Conservation (phyloP, 768 basidiomycete species). For the Hemileccinum rubropunctum region DNA sequence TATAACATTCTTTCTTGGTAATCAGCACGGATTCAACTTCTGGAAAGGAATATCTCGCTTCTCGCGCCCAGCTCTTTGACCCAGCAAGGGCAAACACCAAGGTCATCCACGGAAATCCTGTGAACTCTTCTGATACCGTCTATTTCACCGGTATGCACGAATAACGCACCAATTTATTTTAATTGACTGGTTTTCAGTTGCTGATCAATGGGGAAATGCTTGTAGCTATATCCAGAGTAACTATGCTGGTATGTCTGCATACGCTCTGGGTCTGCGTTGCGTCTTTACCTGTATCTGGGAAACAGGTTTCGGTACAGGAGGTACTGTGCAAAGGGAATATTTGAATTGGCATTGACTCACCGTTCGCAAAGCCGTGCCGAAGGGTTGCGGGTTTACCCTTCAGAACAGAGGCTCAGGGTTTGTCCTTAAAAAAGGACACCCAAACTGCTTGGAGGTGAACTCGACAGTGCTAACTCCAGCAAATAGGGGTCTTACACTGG, state of each 20-base stretch:
- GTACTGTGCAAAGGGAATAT: constrained; percentile 34
- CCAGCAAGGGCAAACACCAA: constrained; percentile 59
- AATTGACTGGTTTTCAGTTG: constrained; percentile 42
- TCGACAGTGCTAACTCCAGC: neutral
- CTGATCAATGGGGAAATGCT: constrained; percentile 86
- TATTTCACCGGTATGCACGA: constrained; percentile 78
- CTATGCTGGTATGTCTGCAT: constrained; percentile 58
- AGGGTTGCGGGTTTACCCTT: constrained; percentile 93
- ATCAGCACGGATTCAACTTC: neutral
- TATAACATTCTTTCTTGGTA: neutral
- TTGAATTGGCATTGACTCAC: constrained; percentile 3
- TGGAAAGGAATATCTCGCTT: constrained; percentile 76
- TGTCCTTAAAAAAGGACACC: constrained; percentile 73
- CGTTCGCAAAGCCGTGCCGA: constrained; percentile 66
- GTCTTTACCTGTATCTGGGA: constrained; percentile 4
- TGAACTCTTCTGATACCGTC: constrained; percentile 88
- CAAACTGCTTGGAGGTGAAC: constrained; percentile 74
- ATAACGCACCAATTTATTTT: neutral
- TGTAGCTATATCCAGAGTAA: constrained; percentile 90
- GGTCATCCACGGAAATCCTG: constrained; percentile 75
- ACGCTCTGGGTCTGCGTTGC: neutral
- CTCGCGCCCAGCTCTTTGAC: constrained; percentile 79
- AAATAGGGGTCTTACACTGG: neutral
- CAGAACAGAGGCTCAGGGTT: constrained; percentile 94
- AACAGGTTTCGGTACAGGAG: constrained; percentile 85